These are phyloP conservation scores for Nicotiana undulata DNA, from an alignment of 257 asterid genomes.

Conservation along the genomic window DNA sequence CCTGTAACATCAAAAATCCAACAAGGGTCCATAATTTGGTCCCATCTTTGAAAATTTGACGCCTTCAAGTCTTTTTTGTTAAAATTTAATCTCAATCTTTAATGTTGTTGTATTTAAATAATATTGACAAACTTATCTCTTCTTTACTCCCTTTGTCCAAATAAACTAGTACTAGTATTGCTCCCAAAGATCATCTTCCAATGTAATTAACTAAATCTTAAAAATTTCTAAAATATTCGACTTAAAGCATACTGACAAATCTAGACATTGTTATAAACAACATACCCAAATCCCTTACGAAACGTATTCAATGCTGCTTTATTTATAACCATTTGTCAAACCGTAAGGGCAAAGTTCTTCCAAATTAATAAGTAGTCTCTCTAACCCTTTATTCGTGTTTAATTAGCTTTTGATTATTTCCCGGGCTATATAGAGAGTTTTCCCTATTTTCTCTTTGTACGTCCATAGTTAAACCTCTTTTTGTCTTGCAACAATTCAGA, in stretches of 20 bases:
- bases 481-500: no score
- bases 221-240: not conserved
- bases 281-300: not conserved
- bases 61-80: not conserved
- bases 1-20: not conserved
- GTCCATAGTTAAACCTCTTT: no score
- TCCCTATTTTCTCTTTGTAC: no score
- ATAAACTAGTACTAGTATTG: not conserved
- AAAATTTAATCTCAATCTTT: not conserved
- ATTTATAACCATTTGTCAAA: not conserved
- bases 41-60: not conserved
- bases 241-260: not conserved
- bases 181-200: not conserved
- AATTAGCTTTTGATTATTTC: no score
- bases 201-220: no score
- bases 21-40: conserved; percentile 4
- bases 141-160: not conserved
- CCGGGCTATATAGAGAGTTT: no score
- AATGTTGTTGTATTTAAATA: not conserved
- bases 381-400: no score
- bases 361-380: no score
- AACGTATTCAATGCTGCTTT: not conserved
- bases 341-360: not conserved
- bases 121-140: not conserved
- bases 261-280: not conserved